Conservation (phyloP, 2,329 filamentous ascomycete genomes). For the Magnaporthiopsis incrustans region DNA sequence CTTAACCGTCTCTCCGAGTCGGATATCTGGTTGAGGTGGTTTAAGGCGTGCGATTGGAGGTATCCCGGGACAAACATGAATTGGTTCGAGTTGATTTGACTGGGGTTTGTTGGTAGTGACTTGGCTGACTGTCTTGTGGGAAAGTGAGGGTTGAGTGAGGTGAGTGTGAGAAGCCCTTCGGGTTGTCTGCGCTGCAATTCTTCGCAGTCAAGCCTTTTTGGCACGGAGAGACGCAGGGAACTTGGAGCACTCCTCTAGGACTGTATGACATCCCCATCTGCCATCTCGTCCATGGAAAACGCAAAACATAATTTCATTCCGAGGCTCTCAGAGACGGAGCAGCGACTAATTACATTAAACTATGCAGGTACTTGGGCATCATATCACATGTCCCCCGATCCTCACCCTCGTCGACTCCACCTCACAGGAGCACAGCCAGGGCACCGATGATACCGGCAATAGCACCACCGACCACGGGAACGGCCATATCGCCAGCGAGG, state of each 20-base stretch:
- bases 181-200: no score
- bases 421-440: not conserved
- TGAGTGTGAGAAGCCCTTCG: not conserved
- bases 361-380: not conserved
- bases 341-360: not conserved
- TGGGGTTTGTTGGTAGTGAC: not conserved
- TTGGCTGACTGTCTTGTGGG: not conserved
- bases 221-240: no score
- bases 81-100: not conserved
- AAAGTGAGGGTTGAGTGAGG: not conserved
- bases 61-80: not conserved
- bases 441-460: not conserved
- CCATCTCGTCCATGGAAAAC: no score
- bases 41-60: no score
- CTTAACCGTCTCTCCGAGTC: not conserved
- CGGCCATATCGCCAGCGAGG: not conserved
- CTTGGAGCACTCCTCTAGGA: no score
- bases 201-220: no score
- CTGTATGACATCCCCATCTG: no score
- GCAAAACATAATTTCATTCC: not conserved
- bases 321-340: not conserved
- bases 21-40: no score
- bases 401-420: not conserved
- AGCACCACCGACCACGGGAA: not conserved
- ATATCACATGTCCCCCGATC: not conserved